Conservation (phyloP, 176 grass and related monocot species). For the Stipa capillata region DNA sequence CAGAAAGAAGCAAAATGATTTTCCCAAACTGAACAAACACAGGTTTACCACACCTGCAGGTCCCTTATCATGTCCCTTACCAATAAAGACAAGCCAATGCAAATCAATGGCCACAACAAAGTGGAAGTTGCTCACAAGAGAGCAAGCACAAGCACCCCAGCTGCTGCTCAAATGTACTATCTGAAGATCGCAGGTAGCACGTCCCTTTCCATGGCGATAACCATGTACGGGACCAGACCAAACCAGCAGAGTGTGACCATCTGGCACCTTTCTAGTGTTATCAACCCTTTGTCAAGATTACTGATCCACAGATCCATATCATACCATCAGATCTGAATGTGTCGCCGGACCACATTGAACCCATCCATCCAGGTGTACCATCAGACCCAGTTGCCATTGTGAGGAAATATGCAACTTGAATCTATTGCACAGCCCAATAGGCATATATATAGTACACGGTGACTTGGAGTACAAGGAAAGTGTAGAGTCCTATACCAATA, state of each 20-base stretch:
- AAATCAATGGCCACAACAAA: not conserved
- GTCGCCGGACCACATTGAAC: slow-evolving; percentile 15
- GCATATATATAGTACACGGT: no score
- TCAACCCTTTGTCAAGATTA: slow-evolving; percentile 15
- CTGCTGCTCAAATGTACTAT: not conserved
- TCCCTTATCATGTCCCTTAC: not conserved
- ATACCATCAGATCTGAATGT: slow-evolving; percentile 27
- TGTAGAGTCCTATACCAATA: no score
- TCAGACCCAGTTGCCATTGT: slow-evolving; percentile 3
- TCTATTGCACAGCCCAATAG: no score
- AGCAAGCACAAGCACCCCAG: slow-evolving; percentile 13
- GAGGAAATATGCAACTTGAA: no score
- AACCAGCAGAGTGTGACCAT: not conserved
- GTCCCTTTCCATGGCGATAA: slow-evolving; percentile 24
- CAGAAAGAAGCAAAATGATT: slow-evolving; percentile 4
- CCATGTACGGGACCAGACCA: not conserved
- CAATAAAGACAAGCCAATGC: not conserved
- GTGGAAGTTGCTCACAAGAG: not conserved
- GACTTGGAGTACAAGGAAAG: no score
- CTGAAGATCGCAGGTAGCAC: slow-evolving; percentile 24
- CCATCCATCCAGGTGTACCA: slow-evolving; percentile 15
- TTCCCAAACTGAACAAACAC: not conserved
- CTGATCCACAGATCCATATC: slow-evolving; percentile 16
- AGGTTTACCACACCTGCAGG: not conserved
- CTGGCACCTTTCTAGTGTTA: not conserved